phyloP scores from a whole-genome alignment of 1,284 basidiomycete genomes.

The Hemileia vastatrix region DNA sequence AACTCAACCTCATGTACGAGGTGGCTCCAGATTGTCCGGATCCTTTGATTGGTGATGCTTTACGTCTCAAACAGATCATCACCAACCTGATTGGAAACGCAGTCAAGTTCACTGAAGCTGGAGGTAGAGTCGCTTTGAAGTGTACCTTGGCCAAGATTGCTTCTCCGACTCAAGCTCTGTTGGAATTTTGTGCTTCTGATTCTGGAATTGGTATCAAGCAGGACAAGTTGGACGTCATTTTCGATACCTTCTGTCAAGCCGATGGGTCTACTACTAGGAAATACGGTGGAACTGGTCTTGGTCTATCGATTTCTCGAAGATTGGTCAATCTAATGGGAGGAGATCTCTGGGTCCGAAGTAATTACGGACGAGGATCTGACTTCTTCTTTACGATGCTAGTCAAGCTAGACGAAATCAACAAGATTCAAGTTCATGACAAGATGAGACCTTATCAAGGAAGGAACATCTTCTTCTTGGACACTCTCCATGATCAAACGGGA shows the following conservation, averaged over 20 bases:
- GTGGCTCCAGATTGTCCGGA: constrained; percentile 94
- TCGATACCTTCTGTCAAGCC: constrained; percentile 98
- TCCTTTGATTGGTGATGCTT: constrained; percentile 90
- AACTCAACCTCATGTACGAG: constrained; percentile 92
- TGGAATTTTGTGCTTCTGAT: constrained; percentile 96
- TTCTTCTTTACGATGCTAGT: constrained; percentile 86
- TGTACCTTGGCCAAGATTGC: constrained; percentile 58
- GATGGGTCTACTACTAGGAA: constrained; percentile 66
- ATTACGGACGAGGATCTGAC: constrained; percentile 74
- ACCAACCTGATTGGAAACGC: constrained; percentile 92
- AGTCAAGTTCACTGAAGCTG: constrained; percentile 79
- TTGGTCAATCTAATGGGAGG: constrained; percentile 96
- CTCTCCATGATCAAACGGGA: constrained; percentile 63
- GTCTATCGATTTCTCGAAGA: constrained; percentile 61
- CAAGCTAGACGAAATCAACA: constrained; percentile 37
- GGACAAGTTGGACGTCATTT: constrained; percentile 96
- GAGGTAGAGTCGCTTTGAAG: constrained; percentile 84
- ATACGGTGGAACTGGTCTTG: constrained; percentile 95
- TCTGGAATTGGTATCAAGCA: constrained; percentile 99
- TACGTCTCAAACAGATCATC: constrained; percentile 63
- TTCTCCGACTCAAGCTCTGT: constrained; percentile 66
- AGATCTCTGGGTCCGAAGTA: constrained; percentile 96
- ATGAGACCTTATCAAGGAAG: constrained; percentile 66
- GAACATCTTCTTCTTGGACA: constrained; percentile 79
- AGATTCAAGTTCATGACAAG: constrained; percentile 55